Evolutionary conservation across 1,139 yeast genomes (phyloP).

Genomic region (Candida neerlandica): DNA sequence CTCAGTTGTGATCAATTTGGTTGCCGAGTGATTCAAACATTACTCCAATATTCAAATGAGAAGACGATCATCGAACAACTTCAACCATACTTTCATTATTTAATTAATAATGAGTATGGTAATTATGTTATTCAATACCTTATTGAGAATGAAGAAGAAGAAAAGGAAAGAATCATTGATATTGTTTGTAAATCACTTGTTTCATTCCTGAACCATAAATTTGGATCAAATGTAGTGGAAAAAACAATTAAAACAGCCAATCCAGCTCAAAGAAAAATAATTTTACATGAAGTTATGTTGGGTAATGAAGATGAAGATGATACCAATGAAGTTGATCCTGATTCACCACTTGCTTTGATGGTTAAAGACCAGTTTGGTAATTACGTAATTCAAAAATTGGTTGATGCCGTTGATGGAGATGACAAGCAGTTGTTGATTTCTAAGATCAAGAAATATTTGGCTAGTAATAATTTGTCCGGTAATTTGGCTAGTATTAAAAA

Average conservation of each 20-base stretch:
- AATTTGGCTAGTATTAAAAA: conserved; percentile 7
- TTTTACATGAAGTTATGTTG: conserved; percentile 64
- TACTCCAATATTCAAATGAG: conserved; percentile 75
- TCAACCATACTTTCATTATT: conserved; percentile 68
- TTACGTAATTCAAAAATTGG: conserved; percentile 92
- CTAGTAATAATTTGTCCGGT: conserved; percentile 6
- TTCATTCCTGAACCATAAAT: conserved; percentile 87
- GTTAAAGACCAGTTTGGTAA: conserved; percentile 98
- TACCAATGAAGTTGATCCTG: conserved; percentile 56
- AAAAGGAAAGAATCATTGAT: conserved; percentile 20
- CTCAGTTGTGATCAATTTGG: conserved; percentile 99
- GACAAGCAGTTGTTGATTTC: conserved; percentile 65
- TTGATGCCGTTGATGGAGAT: conserved; percentile 66
- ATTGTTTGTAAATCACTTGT: conserved; percentile 64
- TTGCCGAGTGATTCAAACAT: conserved; percentile 92
- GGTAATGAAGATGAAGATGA: conserved; percentile 45
- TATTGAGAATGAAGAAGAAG: conserved; percentile 70
- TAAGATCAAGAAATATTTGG: conserved; percentile 63
- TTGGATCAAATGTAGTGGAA: conserved; percentile 97
- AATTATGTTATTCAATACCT: conserved; percentile 97
- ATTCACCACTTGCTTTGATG: conserved; percentile 75
- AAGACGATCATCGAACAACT: conserved; percentile 69
- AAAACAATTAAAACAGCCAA: conserved; percentile 82
- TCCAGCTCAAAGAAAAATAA: conserved; percentile 57
- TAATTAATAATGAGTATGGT: conserved; percentile 96